Evolutionary conservation across 208 protist species (phyloP).

Genomic region (Acanthamoeba castellanii): DNA sequence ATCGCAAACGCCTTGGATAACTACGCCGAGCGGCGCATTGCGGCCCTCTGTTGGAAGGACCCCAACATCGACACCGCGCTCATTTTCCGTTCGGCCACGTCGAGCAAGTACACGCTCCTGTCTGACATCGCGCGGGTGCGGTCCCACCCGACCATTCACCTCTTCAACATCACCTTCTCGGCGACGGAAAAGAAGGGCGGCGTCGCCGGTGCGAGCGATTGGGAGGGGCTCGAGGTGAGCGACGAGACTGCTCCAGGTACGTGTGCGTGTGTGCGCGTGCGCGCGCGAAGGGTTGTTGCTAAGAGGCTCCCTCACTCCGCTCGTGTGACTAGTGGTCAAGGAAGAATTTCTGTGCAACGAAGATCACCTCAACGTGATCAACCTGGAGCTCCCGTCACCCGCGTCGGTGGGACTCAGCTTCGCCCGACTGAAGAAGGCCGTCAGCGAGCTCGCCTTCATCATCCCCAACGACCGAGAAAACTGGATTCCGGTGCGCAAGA

Average conservation of each 20-base stretch:
- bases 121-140: constrained; percentile 16
- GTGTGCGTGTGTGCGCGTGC: no score
- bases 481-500: constrained; percentile 5
- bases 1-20: neutral
- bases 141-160: neutral
- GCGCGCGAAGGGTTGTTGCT: neutral
- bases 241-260: neutral
- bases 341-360: neutral
- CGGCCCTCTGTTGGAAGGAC: constrained; percentile 51
- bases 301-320: neutral
- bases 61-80: neutral
- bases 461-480: constrained; percentile 20
- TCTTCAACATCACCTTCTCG: neutral
- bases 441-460: constrained; percentile 24
- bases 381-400: neutral
- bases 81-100: constrained; percentile 15
- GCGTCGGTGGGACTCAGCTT: neutral
- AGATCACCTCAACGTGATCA: neutral
- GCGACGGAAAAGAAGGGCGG: neutral
- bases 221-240: neutral
- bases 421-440: neutral
- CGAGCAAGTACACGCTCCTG: constrained; percentile 12
- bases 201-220: neutral
- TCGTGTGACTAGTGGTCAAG: neutral
- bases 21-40: neutral